Evolutionary conservation across 495 filamentous ascomycete species (phyloP).

Genomic region (Thermothielavioides terrestris): DNA sequence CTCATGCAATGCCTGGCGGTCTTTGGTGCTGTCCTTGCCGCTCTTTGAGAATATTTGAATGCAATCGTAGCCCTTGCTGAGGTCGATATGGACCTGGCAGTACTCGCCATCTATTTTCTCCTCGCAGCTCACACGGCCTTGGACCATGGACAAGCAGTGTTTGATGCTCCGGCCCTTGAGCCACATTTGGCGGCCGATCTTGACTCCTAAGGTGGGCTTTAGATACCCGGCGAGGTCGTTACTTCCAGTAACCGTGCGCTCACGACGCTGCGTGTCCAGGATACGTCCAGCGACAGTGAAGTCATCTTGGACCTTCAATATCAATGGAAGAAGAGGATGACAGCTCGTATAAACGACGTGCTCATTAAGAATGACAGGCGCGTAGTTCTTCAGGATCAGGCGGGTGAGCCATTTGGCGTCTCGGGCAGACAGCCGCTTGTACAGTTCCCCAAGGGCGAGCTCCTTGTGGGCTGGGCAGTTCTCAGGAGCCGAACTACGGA

Average conservation of each 20-base stretch:
- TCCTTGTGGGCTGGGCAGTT: slow-evolving; percentile 32
- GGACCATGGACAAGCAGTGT: slow-evolving; percentile 57
- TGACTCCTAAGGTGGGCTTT: slow-evolving; percentile 57
- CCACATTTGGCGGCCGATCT: slow-evolving; percentile 65
- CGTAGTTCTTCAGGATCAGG: slow-evolving; percentile 67
- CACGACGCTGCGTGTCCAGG: slow-evolving; percentile 13
- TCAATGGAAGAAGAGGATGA: slow-evolving; percentile 50
- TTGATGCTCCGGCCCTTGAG: slow-evolving; percentile 69
- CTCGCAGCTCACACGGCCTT: slow-evolving; percentile 60
- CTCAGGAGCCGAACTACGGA: slow-evolving; percentile 42
- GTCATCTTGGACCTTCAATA: slow-evolving; percentile 59
- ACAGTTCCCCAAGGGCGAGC: slow-evolving; percentile 44
- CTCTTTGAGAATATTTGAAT: slow-evolving; percentile 87
- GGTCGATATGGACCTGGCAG: slow-evolving; percentile 76
- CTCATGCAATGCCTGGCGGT: slow-evolving; percentile 53
- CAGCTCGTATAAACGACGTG: slow-evolving; percentile 40
- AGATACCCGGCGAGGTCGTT: slow-evolving; percentile 30
- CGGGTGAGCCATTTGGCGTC: slow-evolving; percentile 89
- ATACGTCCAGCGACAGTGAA: slow-evolving; percentile 29
- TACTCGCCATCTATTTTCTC: slow-evolving; percentile 85
- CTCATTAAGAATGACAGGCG: slow-evolving; percentile 47
- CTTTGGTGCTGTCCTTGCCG: slow-evolving; percentile 74
- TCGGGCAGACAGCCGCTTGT: slow-evolving; percentile 51
- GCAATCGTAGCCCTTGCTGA: slow-evolving; percentile 40
- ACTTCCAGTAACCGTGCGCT: slow-evolving; percentile 17